Evolutionary conservation across 140 eudicot species (phyloP).

Genomic region (Ambrosia hybrid): DNA sequence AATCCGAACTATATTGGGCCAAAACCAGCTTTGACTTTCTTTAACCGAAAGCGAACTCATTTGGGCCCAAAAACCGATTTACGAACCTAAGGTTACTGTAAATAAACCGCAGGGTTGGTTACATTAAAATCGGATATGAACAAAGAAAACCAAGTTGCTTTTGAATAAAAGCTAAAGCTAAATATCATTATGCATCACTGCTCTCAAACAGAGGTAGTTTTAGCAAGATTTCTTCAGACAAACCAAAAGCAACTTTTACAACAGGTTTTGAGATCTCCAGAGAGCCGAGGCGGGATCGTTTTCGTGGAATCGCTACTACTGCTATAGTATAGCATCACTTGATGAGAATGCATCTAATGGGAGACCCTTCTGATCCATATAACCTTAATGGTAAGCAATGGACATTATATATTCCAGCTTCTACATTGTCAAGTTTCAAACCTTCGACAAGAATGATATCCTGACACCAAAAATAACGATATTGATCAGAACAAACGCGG

Average conservation of each 20-base stretch:
- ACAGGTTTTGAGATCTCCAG: background rate
- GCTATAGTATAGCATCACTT: conserved; percentile 20
- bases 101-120: too few species aligned
- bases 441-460: conserved; percentile 58
- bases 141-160: background rate
- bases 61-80: too few species aligned
- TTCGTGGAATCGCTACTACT: background rate
- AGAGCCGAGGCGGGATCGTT: background rate
- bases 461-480: conserved; percentile 15
- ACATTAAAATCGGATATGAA: background rate
- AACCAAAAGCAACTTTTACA: background rate
- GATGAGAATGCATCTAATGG: conserved; percentile 64
- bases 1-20: too few species aligned
- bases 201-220: background rate
- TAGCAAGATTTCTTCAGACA: background rate
- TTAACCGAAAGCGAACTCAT: too few species aligned
- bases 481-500: background rate
- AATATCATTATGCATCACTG: background rate
- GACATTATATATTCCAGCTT: conserved; percentile 46
- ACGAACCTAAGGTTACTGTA: too few species aligned
- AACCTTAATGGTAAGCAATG: conserved; percentile 63
- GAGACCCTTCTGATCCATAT: conserved; percentile 62
- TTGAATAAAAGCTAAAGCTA: background rate
- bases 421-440: conserved; percentile 44
- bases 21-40: too few species aligned